Evolutionary conservation across 495 filamentous ascomycete species (phyloP), one percentile per base, ranked within the genome.

Genomic region (Haplographium delicatum): DNA sequence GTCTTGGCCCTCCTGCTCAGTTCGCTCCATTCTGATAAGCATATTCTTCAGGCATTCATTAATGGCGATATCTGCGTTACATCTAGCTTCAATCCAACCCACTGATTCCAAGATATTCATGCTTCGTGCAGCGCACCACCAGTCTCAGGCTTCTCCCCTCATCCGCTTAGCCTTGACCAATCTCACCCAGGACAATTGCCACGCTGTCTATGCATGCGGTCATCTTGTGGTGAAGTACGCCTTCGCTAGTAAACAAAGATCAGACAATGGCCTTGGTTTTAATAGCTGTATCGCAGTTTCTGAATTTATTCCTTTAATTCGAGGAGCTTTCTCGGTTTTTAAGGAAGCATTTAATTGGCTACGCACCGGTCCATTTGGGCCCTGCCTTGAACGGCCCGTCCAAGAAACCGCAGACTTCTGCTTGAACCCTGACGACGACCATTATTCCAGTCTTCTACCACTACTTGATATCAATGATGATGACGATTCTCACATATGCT

Each of bases 171-270:
- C 18, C 8, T 19, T 39, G 6, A 19, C 18, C 7, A 0, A 15
- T 0, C 18, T 39, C 35, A 39, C 18, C n/a, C 16, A 39, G 22
- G 35, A 39, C 8, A 39, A 20, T 19, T 20, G 35, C 35, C 35
- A 39, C 35, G 35, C 35, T 13, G 35, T 39, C 35, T 39, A 39
- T 39, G 35, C 35, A 39, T 39, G 35, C 11, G 35, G 35, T 10
- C 35, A 39, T 10, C 35, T 39, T 19, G 35, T 39, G n/a, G 22
- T 19, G 16, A 39, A 39, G 3, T 39, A 39, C 35, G 35, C 35
- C 7, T 39, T 39, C 22, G 35, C 35, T 0, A 39, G 35, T 4
- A 2, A 15, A 19, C n/a, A 4, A 11, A 19, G 16, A 3, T 39
- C 15, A 20, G 35, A 39, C 7, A 13, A 4, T 19, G 16, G 22